phyloP scores from a whole-genome alignment of 2,329 filamentous ascomycete species.

The Clonostachys byssicola region DNA sequence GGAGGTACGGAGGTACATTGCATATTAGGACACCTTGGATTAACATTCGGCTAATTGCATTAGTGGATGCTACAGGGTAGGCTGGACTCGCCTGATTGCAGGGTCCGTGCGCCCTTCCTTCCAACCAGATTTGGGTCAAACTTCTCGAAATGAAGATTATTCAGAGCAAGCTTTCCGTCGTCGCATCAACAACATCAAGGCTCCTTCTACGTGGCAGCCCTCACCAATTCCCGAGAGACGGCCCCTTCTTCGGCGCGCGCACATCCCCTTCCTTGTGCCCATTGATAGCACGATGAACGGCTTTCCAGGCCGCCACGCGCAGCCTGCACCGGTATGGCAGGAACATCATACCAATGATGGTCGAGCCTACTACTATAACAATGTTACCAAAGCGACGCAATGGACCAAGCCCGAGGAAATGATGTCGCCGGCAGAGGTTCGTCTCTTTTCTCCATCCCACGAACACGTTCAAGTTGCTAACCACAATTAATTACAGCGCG shows the following conservation, averaged over 20 bases:
- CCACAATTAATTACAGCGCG: constrained; percentile 51
- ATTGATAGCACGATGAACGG: constrained; percentile 49
- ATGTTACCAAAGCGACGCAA: constrained; percentile 79
- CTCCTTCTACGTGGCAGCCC: too few species aligned
- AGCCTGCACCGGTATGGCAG: constrained; percentile 64
- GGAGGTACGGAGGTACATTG: too few species aligned
- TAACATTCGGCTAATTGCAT: neutral
- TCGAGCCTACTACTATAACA: constrained; percentile 87
- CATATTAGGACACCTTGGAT: neutral
- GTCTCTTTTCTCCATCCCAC: constrained; percentile 6
- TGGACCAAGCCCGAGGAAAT: constrained; percentile 93
- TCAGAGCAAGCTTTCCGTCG: too few species aligned
- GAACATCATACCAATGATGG: constrained; percentile 80
- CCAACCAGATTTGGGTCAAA: too few species aligned
- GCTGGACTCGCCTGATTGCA: neutral
- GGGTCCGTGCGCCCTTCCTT: too few species aligned
- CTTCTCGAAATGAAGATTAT: too few species aligned
- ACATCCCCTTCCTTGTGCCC: too few species aligned
- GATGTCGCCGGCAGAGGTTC: constrained; percentile 78
- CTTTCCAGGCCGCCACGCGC: constrained; percentile 39
- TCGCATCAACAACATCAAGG: too few species aligned
- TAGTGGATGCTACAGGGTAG: neutral
- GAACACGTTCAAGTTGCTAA: neutral
- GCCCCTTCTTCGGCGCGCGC: too few species aligned
- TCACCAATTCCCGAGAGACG: too few species aligned